Percentiles rank a stretch among this genome's conserved stretches.
Evolutionary conservation across 2,329 filamentous ascomycete species (phyloP).

Genomic region (Berkeleyomyces rouxiae): DNA sequence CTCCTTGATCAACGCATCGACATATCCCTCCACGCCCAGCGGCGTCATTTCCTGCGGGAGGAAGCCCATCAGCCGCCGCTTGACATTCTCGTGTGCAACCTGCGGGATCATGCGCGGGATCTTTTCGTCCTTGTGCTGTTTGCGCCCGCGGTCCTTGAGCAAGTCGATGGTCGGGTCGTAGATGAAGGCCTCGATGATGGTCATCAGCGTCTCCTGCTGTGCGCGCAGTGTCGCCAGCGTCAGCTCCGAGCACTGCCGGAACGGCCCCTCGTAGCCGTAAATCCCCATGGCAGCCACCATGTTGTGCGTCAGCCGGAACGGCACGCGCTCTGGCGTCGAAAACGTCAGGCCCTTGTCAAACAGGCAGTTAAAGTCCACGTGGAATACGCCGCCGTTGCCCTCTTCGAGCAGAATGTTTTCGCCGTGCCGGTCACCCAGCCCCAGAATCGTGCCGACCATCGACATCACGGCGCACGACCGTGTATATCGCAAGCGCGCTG

Average conservation of each 20-base stretch:
- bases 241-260: slow-evolving; percentile 77
- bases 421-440: slow-evolving; percentile 83
- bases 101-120: slow-evolving; percentile 32
- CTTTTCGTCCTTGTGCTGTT: background rate
- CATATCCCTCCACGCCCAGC: slow-evolving; percentile 86
- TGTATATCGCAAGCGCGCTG: slow-evolving; percentile 74
- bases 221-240: slow-evolving; percentile 70
- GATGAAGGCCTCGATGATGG: slow-evolving; percentile 89
- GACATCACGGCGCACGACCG: slow-evolving; percentile 96
- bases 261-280: slow-evolving; percentile 85
- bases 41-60: slow-evolving; percentile 80
- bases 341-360: slow-evolving; percentile 98
- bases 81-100: slow-evolving; percentile 79
- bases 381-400: slow-evolving; percentile 81
- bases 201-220: slow-evolving; percentile 93
- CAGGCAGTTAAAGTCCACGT: slow-evolving; percentile 98
- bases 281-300: slow-evolving; percentile 97
- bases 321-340: slow-evolving; percentile 82
- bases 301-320: slow-evolving; percentile 94
- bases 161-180: slow-evolving; percentile 94
- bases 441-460: slow-evolving; percentile 94
- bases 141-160: slow-evolving; percentile 41
- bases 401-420: slow-evolving; percentile 95
- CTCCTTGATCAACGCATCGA: slow-evolving; percentile 83
- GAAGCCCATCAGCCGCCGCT: slow-evolving; percentile 70